Percentiles rank a stretch among this genome's conserved stretches.
These are phyloP conservation scores for Henckelia pumila DNA, from an alignment of 257 asterid species.

Conservation along the genomic window DNA sequence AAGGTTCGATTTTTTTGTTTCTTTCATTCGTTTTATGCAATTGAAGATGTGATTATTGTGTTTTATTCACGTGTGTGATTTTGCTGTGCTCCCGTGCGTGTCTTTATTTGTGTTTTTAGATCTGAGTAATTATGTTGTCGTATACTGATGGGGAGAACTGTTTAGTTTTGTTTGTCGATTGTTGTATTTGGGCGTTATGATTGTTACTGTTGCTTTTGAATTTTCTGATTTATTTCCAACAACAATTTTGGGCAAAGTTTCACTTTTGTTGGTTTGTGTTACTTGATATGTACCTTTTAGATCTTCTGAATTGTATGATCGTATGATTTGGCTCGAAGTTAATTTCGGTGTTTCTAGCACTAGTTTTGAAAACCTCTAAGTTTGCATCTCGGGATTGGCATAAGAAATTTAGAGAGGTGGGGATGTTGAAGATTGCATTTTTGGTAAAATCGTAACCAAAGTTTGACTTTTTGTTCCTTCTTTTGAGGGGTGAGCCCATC, in stretches of 20 bases:
- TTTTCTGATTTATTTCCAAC: not conserved
- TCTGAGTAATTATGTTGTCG: not conserved
- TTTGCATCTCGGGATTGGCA: too few species aligned
- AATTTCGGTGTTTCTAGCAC: too few species aligned
- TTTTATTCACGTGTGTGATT: not conserved
- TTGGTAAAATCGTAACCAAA: too few species aligned
- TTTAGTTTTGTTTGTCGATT: not conserved
- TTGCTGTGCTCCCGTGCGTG: not conserved
- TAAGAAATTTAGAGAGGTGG: too few species aligned
- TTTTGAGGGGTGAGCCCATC: too few species aligned
- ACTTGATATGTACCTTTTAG: too few species aligned
- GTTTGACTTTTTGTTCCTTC: too few species aligned
- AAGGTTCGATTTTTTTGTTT: slow-evolving; percentile 36
- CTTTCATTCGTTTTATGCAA: not conserved
- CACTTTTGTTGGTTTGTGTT: not conserved
- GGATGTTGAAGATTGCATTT: too few species aligned
- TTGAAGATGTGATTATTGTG: not conserved
- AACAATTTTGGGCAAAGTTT: not conserved
- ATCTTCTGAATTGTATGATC: too few species aligned
- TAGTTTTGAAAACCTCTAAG: too few species aligned
- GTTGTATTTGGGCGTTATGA: not conserved
- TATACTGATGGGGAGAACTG: not conserved
- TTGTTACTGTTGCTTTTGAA: not conserved
- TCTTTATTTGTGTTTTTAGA: slow-evolving; percentile 11
- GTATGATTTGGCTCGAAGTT: too few species aligned